Evolutionary conservation across 441 rosid genomes (phyloP), one percentile per base, ranked within the genome.

Genomic region (Monsonia emarginata): DNA sequence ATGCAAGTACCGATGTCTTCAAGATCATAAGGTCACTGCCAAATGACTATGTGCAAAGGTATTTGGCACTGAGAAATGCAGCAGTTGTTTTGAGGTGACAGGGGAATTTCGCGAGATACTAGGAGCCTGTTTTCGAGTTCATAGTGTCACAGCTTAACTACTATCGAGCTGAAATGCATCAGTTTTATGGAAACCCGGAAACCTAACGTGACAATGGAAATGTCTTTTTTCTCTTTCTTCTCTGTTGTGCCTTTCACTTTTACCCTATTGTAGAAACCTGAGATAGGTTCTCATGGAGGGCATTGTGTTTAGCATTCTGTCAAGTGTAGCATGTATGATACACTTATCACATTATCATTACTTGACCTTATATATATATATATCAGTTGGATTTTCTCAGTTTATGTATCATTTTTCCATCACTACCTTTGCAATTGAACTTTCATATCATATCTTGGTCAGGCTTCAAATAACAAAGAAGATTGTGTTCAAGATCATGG

Each of bases 11-110:
- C 0, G 82, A 88, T 14, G 92, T 87, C 28, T 92, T 92, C 83
- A 90, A 92, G 84, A 78, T 81, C 54, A 75, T 90, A 34, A 81
- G 98, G 56, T 84, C 89, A 27, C 97, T 92, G 64, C 88, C 96
- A n/a, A 75, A 83, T 56, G 88, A 86, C 40, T 79, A 88, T 64
- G 96, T 85, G 73, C 98, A 92, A 65, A 87, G 91, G 68, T 92
- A 90, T 71, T 78, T 92, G 59, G 78, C 97, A 65, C 73, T 92
- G 9, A 86, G 98, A 76, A 90, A 90, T 68, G 97, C 98, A 10
- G 97, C 94, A 0, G 86, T 88, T 72, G 86, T 88, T 74, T 82
- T 92, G 74, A 90, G 79, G 85, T 91, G 27, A 52, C 27, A 5
- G 1, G 25, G 25, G 11, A 50, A 50, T 50, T 50, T 50, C 57